These are phyloP conservation scores for Ceratonia siliqua DNA, from an alignment of 306 rosid genomes.

Conservation along the genomic window DNA sequence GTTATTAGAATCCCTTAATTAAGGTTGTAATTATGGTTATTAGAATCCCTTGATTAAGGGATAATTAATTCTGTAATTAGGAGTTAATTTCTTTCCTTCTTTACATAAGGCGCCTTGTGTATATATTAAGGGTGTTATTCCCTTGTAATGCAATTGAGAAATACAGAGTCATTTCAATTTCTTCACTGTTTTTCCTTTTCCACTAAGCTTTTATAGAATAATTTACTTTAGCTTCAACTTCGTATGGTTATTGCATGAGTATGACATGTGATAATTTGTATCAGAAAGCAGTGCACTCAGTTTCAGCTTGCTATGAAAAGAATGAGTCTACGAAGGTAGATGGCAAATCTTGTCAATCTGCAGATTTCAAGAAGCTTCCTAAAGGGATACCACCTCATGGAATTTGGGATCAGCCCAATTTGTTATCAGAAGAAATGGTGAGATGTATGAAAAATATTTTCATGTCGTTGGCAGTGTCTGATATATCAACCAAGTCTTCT, in stretches of 20 bases:
- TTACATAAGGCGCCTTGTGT: no score
- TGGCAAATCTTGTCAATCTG: constrained; percentile 35
- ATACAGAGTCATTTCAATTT: no score
- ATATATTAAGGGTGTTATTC: no score
- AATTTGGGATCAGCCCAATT: constrained; percentile 72
- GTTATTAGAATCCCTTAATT: no score
- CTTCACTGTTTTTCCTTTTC: no score
- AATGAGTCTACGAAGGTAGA: constrained; percentile 31
- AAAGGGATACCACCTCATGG: constrained; percentile 52
- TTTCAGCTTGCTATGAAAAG: constrained; percentile 35
- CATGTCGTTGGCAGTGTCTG: constrained; percentile 65
- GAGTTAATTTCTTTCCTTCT: no score
- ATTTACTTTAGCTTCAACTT: not conserved
- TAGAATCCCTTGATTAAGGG: no score
- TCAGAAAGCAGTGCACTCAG: constrained; percentile 48
- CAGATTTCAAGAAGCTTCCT: constrained; percentile 44
- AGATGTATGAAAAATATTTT: constrained; percentile 79
- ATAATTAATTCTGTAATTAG: no score
- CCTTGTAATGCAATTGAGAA: no score
- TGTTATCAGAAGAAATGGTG: constrained; percentile 74
- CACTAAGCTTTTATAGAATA: not conserved
- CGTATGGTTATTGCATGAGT: not conserved
- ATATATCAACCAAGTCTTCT: constrained; percentile 42
- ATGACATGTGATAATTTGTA: constrained; percentile 30
- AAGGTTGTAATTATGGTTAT: no score